Percentiles rank a stretch among this genome's conserved stretches.
Evolutionary conservation across 345 rosid genomes (phyloP).

Genomic region (Citrus reticulata): DNA sequence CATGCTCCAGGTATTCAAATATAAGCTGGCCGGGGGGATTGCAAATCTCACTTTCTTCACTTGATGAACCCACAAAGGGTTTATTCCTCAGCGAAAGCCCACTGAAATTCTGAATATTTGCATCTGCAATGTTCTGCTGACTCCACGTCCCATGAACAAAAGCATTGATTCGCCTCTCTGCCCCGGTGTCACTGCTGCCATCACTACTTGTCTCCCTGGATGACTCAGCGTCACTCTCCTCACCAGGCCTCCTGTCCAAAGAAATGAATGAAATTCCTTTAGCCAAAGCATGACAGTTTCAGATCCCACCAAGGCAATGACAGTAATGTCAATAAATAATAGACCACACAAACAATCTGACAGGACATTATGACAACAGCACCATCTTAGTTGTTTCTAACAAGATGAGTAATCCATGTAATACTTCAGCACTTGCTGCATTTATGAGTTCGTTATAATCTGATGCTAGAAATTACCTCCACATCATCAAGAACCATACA

Average conservation of each 20-base stretch:
- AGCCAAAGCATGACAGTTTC: not conserved
- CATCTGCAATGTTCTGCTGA: constrained; percentile 26
- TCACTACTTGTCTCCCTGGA: constrained; percentile 68
- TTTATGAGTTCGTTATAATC: not conserved
- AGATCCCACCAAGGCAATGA: not conserved
- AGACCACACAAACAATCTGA: not conserved
- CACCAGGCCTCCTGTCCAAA: constrained; percentile 49
- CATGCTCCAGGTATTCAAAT: constrained; percentile 76
- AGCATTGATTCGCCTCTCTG: constrained; percentile 35
- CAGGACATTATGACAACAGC: not conserved
- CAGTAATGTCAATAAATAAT: not conserved
- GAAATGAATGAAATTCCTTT: not conserved
- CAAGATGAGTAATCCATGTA: not conserved
- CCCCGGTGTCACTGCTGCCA: constrained; percentile 53
- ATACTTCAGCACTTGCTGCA: not conserved
- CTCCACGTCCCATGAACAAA: constrained; percentile 27
- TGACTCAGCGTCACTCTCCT: constrained; percentile 66
- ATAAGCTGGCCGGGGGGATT: constrained; percentile 46
- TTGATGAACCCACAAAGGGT: constrained; percentile 46
- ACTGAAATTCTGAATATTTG: constrained; percentile 39
- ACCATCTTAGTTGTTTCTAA: not conserved
- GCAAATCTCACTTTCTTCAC: constrained; percentile 62
- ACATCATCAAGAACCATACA: not conserved
- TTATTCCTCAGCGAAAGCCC: constrained; percentile 46
- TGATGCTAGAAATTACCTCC: not conserved